Percentiles rank a stretch among this genome's conserved stretches.
These are phyloP conservation scores for Penicillium sp. DNA, from an alignment of 2,329 filamentous ascomycete genomes.

Conservation along the genomic window DNA sequence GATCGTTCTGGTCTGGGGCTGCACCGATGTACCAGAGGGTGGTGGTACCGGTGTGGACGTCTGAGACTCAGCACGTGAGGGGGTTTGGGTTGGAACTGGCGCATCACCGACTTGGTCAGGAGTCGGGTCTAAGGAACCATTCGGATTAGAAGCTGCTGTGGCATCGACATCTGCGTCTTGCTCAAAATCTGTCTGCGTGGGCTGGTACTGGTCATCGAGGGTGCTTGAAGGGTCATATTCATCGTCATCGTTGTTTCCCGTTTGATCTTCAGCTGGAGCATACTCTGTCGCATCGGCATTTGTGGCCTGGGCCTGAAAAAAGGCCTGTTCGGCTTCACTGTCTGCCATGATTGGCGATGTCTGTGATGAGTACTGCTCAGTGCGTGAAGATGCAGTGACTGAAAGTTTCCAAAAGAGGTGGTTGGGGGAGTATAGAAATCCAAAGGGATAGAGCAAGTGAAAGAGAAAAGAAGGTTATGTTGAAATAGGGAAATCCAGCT, in stretches of 20 bases:
- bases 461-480: not conserved
- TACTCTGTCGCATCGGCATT: constrained; percentile 37
- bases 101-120: constrained; percentile 27
- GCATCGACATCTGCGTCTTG: constrained; percentile 27
- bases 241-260: constrained; percentile 51
- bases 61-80: constrained; percentile 34
- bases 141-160: constrained; percentile 20
- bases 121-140: constrained; percentile 25
- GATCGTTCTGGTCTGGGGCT: constrained; percentile 49
- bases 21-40: constrained; percentile 30
- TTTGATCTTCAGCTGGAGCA: constrained; percentile 49
- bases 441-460: not conserved
- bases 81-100: constrained; percentile 28
- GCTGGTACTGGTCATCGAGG: constrained; percentile 40
- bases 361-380: constrained; percentile 4
- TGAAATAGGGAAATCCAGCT: not conserved
- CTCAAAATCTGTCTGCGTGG: constrained; percentile 28
- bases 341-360: constrained; percentile 43
- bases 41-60: constrained; percentile 29
- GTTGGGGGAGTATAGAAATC: not conserved
- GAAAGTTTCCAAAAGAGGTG: not conserved
- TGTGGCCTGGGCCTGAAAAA: constrained; percentile 47
- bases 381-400: not conserved
- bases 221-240: constrained; percentile 53
- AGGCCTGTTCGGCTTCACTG: constrained; percentile 51